These are phyloP conservation scores for Flaveria ramosissima DNA, from an alignment of 129 eudicot genomes.

Conservation along the genomic window DNA sequence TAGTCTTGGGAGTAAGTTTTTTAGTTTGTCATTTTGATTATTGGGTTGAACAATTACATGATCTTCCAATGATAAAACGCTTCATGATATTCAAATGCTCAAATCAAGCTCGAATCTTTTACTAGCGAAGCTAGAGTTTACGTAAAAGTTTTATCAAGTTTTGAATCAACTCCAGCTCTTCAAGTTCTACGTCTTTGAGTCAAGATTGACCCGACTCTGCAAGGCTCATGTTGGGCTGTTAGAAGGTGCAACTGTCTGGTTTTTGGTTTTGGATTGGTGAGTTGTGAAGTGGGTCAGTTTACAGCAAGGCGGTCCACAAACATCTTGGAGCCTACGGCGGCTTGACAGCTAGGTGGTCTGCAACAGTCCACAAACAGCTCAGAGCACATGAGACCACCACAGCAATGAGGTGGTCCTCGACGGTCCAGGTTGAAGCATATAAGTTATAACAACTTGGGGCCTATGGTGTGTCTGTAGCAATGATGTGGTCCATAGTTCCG, in stretches of 20 bases:
- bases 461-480: background rate
- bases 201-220: background rate
- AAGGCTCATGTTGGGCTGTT: background rate
- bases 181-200: background rate
- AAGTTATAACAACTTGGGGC: conserved; percentile 17
- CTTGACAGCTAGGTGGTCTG: conserved; percentile 6
- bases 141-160: background rate
- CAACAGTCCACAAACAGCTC: conserved; percentile 17
- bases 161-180: background rate
- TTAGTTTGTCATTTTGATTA: too few relatives aligned
- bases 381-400: background rate
- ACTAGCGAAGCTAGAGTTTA: background rate
- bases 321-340: background rate
- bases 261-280: conserved; percentile 8
- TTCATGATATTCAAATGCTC: background rate
- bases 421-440: conserved; percentile 18
- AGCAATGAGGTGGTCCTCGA: conserved; percentile 18
- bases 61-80: background rate
- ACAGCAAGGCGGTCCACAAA: background rate
- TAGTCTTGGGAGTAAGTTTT: too few relatives aligned
- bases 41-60: too few relatives aligned
- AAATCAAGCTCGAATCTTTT: background rate
- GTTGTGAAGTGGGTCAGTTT: background rate
- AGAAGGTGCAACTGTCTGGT: background rate
- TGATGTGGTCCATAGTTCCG: conserved; percentile 18